A percentile compares a stretch with the other conserved stretches of the same genome.
Conservation (phyloP, 169 alveolate genomes). For the Plasmodium falciparum region DNA sequence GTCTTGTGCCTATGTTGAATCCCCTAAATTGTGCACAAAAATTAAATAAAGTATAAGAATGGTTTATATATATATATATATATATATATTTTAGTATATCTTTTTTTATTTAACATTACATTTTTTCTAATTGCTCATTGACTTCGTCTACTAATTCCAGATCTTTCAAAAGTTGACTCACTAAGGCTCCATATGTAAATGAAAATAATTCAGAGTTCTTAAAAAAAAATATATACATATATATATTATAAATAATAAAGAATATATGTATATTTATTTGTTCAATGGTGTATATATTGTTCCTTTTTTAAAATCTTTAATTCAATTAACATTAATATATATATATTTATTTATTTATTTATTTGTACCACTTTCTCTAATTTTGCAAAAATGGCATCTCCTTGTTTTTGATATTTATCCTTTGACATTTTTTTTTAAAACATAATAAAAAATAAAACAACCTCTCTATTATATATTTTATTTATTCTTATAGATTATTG, state of each 20-base stretch:
- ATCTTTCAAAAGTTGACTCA: slow-evolving; percentile 92
- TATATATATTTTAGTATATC: neutral
- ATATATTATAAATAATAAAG: neutral
- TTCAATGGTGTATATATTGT: neutral
- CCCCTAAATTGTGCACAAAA: slow-evolving; percentile 78
- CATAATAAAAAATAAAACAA: neutral
- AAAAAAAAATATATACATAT: slow-evolving; percentile 11
- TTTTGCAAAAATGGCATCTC: slow-evolving; percentile 85
- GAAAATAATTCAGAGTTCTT: slow-evolving; percentile 92
- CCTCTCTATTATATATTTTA: neutral
- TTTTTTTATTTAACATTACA: slow-evolving; percentile 56
- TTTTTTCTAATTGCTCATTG: slow-evolving; percentile 88
- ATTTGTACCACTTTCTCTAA: slow-evolving; percentile 82
- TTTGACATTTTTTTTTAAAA: slow-evolving; percentile 63
- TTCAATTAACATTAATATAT: too few relatives aligned
- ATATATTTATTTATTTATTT: neutral
- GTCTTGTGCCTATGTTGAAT: slow-evolving; percentile 80
- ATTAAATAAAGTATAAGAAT: too few relatives aligned
- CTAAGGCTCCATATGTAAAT: slow-evolving; percentile 92
- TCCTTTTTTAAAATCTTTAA: neutral
- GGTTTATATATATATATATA: neutral
- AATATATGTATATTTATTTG: neutral
- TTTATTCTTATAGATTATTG: too few relatives aligned
- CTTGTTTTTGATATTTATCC: slow-evolving; percentile 83
- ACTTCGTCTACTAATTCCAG: slow-evolving; percentile 93